Evolutionary conservation across 352 stramenopile genomes (phyloP).

Genomic region (Globisporangium spiculum): DNA sequence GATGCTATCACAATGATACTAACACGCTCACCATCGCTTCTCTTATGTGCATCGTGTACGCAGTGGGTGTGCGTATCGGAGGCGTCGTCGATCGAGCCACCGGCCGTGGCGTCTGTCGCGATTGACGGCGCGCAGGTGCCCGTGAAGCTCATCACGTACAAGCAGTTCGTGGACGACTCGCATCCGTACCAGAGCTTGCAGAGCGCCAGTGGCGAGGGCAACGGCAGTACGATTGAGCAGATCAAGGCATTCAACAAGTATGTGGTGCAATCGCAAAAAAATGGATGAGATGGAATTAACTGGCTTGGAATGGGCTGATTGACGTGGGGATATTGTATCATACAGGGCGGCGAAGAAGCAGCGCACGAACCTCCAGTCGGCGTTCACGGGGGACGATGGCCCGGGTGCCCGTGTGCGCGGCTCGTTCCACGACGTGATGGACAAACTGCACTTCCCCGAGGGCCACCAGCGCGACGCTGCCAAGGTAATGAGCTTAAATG

Average conservation of each 20-base stretch:
- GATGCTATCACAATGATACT: background rate
- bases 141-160: constrained; percentile 62
- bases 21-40: background rate
- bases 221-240: constrained; percentile 33
- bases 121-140: constrained; percentile 9
- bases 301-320: background rate
- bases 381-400: constrained; percentile 53
- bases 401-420: constrained; percentile 40
- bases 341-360: constrained; percentile 65
- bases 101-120: constrained; percentile 13
- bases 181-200: constrained; percentile 65
- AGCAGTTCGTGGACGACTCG: constrained; percentile 76
- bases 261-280: background rate
- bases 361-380: constrained; percentile 70
- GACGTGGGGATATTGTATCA: background rate
- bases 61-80: constrained; percentile 66
- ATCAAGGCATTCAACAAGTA: constrained; percentile 77
- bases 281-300: background rate
- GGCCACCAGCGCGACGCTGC: constrained; percentile 46
- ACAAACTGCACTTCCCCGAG: constrained; percentile 64
- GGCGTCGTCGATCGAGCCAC: constrained; percentile 43
- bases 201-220: constrained; percentile 8
- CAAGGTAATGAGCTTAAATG: constrained; percentile 18
- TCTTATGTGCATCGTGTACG: background rate
- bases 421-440: constrained; percentile 74